Evolutionary conservation across 108 stramenopile species (phyloP), one percentile per base, ranked within the genome.

Genomic region (Aurantiochytrium sp.): DNA sequence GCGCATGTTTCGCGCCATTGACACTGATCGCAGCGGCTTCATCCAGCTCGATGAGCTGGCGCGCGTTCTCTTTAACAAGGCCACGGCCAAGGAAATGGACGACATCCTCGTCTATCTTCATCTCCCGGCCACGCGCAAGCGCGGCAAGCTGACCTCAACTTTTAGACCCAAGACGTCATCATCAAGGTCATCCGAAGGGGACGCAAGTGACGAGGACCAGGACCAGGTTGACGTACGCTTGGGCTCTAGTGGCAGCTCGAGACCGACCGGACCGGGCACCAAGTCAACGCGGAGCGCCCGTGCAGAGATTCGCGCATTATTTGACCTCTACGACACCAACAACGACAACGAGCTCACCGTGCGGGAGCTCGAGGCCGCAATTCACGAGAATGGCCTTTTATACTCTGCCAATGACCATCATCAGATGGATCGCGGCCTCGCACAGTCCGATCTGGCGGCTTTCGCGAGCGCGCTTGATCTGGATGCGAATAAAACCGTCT

Each of bases 41-140:
- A 81, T 81, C 24, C 42, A 41, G 19, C n/a, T 81, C 12, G 73
- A 81, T 41, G 73, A 81, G 45, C 73, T 81, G 6, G 73, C 73
- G 27, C 39, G 45, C 12, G 73, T 81, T 12, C 30, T 81, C 6
- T 81, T 81, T 24, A 81, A 48, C 45, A 41, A 81, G 45, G 73
- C 73, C 12, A 81, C 73, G 21, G 73, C 73, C 12, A 41, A 81
- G 73, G 73, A 81, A 42, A 41, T 81, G 39, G 73, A 81, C 45
- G 73, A 81, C 24, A 81, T 81, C 32, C 42, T 81, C 32, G 73
- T 81, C 42, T 81, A 30, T 81, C 73, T 81, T 81, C 73, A 48
- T 48, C n/a, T 81, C n/a, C 42, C 73, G 30, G 19, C 73, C 10
- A 17, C 45, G 10, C 73, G 73, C 12, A 41, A 81, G 24, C 59